A percentile compares a stretch with the other conserved stretches of the same genome.
Evolutionary conservation across 495 filamentous ascomycete species (phyloP).

Genomic region (Daldinia loculata): DNA sequence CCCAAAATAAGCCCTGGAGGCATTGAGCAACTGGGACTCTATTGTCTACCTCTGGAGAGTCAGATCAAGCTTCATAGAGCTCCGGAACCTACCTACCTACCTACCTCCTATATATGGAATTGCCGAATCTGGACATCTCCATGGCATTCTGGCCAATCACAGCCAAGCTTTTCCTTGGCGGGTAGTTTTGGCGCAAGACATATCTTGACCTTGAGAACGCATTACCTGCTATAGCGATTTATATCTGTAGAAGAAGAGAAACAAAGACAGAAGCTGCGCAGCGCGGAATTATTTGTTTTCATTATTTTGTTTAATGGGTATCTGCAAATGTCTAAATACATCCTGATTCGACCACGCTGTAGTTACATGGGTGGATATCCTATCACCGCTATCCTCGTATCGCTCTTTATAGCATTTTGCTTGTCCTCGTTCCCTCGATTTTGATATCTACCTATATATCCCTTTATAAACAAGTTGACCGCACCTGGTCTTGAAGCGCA

Average conservation of each 20-base stretch:
- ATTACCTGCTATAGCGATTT: background rate
- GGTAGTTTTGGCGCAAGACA: background rate
- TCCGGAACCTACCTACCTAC: background rate
- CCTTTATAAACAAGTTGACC: background rate
- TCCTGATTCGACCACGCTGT: background rate
- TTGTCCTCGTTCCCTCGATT: background rate
- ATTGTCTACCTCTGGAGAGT: background rate
- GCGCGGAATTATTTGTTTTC: background rate
- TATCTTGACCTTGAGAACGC: too few species aligned
- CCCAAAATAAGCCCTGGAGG: background rate
- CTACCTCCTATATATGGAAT: slow-evolving; percentile 23
- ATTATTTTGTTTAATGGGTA: background rate
- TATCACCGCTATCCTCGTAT: background rate
- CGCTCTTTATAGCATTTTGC: background rate
- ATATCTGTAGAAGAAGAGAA: background rate
- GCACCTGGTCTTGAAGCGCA: background rate
- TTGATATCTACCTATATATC: background rate
- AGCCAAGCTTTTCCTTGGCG: slow-evolving; percentile 14
- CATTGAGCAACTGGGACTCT: background rate
- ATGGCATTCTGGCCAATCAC: slow-evolving; percentile 28
- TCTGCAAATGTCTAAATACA: background rate
- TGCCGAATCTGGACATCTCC: slow-evolving; percentile 29
- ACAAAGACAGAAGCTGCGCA: background rate
- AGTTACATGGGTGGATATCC: background rate
- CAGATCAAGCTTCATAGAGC: background rate